Evolutionary conservation across 345 rosid species (phyloP), one percentile per base, ranked within the genome.

Genomic region (Draba incana): DNA sequence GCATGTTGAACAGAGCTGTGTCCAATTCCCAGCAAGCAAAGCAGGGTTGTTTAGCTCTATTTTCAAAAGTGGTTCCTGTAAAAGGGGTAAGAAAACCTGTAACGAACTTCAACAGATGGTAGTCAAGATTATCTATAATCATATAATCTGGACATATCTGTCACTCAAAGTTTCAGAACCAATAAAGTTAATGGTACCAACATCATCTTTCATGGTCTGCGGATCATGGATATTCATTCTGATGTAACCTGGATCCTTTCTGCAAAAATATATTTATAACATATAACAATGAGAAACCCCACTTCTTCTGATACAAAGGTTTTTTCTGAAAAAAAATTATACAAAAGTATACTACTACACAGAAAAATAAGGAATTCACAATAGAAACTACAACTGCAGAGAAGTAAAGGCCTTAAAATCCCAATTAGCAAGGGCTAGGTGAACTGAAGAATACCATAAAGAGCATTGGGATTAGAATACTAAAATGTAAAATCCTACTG

Each of bases 1-100:
- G 98, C 99, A 94, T 51, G 98, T 89, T 25, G 96, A 84, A 81
- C 99, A 94, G 58, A 94, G 98, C 83, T 91, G 99, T 66, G 93
- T 81, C 98, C 99, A 94, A 76, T 89, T 91, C 68, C 98, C 97
- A 82, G 93, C 87, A 42, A 91, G 88, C 82, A 94, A 80, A 71
- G 93, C 98, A 80, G 93, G 95, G 75, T 86, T 85, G 74, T 91
- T 91, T 57, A 89, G 83, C 81, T 91, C 97, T 69, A 87, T 81
- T 87, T 89, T 94, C 83, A 94, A 61, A 46, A 94, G 83, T 35
- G 97, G 98, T 81, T 88, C 98, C 98, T 92, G 64, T 38, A 35
- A 71, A 20, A 56, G 71, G 28, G 62, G 35, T 56, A 53, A 69
- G 27, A 48, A 57, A 69, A 69, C 16, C 20, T 5, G 59, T 42